A percentile compares a stretch with the other conserved stretches of the same genome.
Conservation (phyloP, 257 asterid species). For the Dorcoceras hygrometricum region DNA sequence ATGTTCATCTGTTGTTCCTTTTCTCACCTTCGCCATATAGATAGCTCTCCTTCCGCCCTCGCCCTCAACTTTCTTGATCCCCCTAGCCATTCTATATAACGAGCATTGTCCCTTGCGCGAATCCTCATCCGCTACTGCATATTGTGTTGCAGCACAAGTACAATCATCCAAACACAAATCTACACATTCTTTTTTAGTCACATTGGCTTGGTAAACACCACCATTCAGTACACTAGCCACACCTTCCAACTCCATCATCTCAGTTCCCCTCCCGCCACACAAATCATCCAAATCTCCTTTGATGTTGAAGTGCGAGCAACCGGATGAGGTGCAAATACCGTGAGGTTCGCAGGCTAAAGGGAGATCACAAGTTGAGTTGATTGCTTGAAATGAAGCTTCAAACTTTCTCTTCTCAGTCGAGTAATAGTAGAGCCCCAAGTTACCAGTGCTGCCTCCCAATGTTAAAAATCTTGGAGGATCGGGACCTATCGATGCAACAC, state of each 20-base stretch:
- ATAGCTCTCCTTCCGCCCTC: constrained; percentile 31
- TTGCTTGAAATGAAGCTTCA: constrained; percentile 59
- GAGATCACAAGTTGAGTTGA: constrained; percentile 60
- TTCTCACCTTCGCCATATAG: constrained; percentile 63
- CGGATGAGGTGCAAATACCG: constrained; percentile 62
- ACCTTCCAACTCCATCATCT: constrained; percentile 66
- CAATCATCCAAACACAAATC: constrained; percentile 56
- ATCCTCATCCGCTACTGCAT: constrained; percentile 17
- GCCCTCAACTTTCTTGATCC: constrained; percentile 53
- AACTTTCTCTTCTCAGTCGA: constrained; percentile 40
- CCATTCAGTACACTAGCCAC: constrained; percentile 58
- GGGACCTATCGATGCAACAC: constrained; percentile 31
- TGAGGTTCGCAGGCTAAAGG: constrained; percentile 68
- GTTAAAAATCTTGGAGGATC: constrained; percentile 59
- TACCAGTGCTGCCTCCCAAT: constrained; percentile 53
- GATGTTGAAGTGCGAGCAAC: constrained; percentile 63
- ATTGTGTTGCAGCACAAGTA: constrained; percentile 59
- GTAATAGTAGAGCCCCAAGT: constrained; percentile 60
- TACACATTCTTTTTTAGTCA: constrained; percentile 48
- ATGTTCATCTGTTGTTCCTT: constrained; percentile 33
- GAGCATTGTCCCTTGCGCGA: constrained; percentile 33
- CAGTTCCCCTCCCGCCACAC: constrained; percentile 40
- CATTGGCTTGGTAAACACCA: constrained; percentile 24
- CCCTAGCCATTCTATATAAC: constrained; percentile 52
- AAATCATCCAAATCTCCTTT: constrained; percentile 30